Percentiles rank a stretch among this genome's conserved stretches.
Evolutionary conservation across 805 yeast species (phyloP).

Genomic region (Pichia nanzhaoensis): DNA sequence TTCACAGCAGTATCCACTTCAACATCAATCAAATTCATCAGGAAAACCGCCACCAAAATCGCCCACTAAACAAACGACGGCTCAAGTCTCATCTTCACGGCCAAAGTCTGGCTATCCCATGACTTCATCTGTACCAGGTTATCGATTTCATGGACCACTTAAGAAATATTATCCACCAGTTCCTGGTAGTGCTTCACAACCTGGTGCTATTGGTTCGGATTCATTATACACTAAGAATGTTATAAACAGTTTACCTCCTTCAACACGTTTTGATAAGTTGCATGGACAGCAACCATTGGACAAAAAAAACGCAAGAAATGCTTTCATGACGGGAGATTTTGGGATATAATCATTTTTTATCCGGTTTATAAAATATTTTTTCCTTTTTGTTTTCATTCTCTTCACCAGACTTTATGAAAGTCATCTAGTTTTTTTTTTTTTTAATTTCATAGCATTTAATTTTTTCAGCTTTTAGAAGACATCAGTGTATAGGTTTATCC

Average conservation of each 20-base stretch:
- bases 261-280: slow-evolving; percentile 37
- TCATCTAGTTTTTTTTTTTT: too few relatives aligned
- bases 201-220: background rate
- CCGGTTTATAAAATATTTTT: background rate
- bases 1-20: background rate
- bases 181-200: background rate
- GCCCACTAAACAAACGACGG: background rate
- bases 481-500: too few relatives aligned
- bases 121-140: background rate
- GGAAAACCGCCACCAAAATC: slow-evolving; percentile 1
- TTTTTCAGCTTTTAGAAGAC: too few relatives aligned
- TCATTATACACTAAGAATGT: slow-evolving; percentile 34
- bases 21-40: slow-evolving; percentile 2
- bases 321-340: slow-evolving; percentile 58
- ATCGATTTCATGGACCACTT: background rate
- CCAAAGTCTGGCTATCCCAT: background rate
- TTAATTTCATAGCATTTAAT: too few relatives aligned
- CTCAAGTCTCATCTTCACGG: background rate
- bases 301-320: slow-evolving; percentile 55
- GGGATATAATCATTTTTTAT: slow-evolving; percentile 44
- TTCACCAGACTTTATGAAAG: too few relatives aligned
- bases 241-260: slow-evolving; percentile 42
- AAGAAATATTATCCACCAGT: background rate
- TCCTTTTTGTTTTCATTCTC: too few relatives aligned
- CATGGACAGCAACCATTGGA: slow-evolving; percentile 38